Evolutionary conservation across 164 flowering plant species (phyloP).

Genomic region (Amborella trichopoda): DNA sequence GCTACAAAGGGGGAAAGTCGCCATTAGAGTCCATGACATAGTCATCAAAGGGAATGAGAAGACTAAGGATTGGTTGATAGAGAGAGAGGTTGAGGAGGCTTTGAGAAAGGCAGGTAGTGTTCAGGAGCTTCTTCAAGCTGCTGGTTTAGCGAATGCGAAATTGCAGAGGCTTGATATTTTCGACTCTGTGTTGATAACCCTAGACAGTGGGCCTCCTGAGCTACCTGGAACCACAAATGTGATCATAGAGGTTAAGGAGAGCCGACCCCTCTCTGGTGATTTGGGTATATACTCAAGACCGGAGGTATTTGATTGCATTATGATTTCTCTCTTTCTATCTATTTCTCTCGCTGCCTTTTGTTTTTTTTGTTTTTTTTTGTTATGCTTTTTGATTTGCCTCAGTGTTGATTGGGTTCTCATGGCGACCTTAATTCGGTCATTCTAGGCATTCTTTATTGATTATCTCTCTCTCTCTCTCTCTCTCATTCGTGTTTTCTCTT

Average conservation of each 20-base stretch:
- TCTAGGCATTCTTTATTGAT: no score
- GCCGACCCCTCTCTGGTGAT: constrained; percentile 45
- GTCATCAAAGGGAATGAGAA: constrained; percentile 68
- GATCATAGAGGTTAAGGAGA: constrained; percentile 57
- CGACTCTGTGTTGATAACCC: constrained; percentile 60
- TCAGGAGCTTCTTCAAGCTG: constrained; percentile 53
- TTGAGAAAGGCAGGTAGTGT: constrained; percentile 37
- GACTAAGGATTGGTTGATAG: constrained; percentile 69
- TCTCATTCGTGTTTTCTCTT: no score
- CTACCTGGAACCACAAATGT: constrained; percentile 80
- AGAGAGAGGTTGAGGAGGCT: constrained; percentile 36
- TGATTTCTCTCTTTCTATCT: background rate
- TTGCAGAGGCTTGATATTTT: constrained; percentile 53
- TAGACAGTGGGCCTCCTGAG: constrained; percentile 87
- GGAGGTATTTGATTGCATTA: constrained; percentile 43
- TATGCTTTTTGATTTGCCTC: background rate
- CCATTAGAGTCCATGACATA: constrained; percentile 70
- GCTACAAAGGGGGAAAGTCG: constrained; percentile 34
- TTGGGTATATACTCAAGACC: constrained; percentile 66
- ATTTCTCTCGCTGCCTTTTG: background rate
- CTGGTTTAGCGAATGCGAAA: constrained; percentile 32
- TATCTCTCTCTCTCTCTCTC: no score
- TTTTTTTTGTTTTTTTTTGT: background rate
- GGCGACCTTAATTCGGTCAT: no score
- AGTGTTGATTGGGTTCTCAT: no score